These are phyloP conservation scores for Hanseniaspora vineae DNA, from an alignment of 805 yeast genomes.

Conservation along the genomic window DNA sequence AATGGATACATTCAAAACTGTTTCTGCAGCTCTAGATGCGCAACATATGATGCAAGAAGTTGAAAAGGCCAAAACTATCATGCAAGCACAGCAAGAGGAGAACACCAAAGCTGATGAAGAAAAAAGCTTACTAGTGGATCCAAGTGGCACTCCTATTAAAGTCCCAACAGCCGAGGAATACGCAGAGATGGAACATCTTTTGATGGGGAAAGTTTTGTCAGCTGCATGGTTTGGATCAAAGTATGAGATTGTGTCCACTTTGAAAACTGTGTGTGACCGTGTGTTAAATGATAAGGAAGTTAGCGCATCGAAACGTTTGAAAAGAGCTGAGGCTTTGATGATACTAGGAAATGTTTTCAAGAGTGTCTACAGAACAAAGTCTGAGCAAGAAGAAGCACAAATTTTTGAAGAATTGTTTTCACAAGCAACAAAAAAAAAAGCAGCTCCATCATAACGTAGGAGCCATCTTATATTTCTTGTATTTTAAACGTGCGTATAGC, in stretches of 20 bases:
- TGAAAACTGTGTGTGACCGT: constrained; percentile 57
- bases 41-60: constrained; percentile 66
- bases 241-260: constrained; percentile 62
- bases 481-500: no score
- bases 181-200: constrained; percentile 58
- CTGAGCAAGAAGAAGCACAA: constrained; percentile 64
- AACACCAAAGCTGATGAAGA: constrained; percentile 29
- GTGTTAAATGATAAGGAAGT: constrained; percentile 47
- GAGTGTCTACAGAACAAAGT: constrained; percentile 45
- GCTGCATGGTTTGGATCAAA: constrained; percentile 81
- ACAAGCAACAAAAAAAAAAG: constrained; percentile 35
- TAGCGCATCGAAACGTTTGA: constrained; percentile 31
- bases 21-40: constrained; percentile 65
- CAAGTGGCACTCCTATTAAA: constrained; percentile 38
- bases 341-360: constrained; percentile 53
- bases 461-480: not conserved
- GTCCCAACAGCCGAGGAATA: constrained; percentile 50
- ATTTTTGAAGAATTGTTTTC: constrained; percentile 61
- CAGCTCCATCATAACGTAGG: not conserved
- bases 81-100: constrained; percentile 33
- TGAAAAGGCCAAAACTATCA: constrained; percentile 25
- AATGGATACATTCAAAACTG: constrained; percentile 57
- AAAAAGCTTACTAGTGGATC: constrained; percentile 24
- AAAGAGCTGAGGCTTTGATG: constrained; percentile 51
- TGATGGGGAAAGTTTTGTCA: constrained; percentile 68